These are phyloP conservation scores for Leptographium flavum DNA, from an alignment of 2,329 filamentous ascomycete genomes.

Conservation along the genomic window DNA sequence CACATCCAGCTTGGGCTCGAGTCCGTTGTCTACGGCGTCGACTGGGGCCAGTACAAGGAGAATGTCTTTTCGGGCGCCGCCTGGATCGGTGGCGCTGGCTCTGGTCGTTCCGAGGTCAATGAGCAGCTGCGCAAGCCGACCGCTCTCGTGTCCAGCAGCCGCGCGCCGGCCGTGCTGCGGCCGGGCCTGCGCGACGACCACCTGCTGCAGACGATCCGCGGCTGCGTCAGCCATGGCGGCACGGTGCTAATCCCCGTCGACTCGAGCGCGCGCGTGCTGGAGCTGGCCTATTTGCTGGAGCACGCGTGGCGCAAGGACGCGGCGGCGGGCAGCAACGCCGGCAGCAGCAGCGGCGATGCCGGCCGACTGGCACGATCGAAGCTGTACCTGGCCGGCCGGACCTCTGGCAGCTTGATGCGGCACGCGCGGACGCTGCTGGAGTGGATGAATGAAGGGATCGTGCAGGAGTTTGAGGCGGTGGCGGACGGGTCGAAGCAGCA, in stretches of 20 bases:
- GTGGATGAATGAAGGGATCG: slow-evolving; percentile 97
- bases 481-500: slow-evolving; percentile 33
- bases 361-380: slow-evolving; percentile 38
- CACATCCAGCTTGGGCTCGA: slow-evolving; percentile 94
- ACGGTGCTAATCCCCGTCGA: slow-evolving; percentile 90
- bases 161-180: slow-evolving; percentile 52
- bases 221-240: slow-evolving; percentile 67
- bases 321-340: slow-evolving; percentile 16
- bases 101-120: slow-evolving; percentile 77
- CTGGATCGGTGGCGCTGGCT: slow-evolving; percentile 62
- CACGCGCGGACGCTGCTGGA: slow-evolving; percentile 93
- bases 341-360: slow-evolving; percentile 18
- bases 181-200: slow-evolving; percentile 78
- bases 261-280: slow-evolving; percentile 85
- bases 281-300: slow-evolving; percentile 83
- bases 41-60: slow-evolving; percentile 96
- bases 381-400: slow-evolving; percentile 75
- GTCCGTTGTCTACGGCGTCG: slow-evolving; percentile 92
- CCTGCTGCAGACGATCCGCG: slow-evolving; percentile 66
- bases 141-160: slow-evolving; percentile 81
- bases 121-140: slow-evolving; percentile 89
- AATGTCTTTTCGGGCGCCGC: slow-evolving; percentile 88
- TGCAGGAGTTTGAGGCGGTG: slow-evolving; percentile 75
- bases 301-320: slow-evolving; percentile 71
- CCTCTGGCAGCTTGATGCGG: slow-evolving; percentile 75